Base-by-base conservation (phyloP, 495 filamentous ascomycete species). In the Hyaloscypha hepaticicola region DNA sequence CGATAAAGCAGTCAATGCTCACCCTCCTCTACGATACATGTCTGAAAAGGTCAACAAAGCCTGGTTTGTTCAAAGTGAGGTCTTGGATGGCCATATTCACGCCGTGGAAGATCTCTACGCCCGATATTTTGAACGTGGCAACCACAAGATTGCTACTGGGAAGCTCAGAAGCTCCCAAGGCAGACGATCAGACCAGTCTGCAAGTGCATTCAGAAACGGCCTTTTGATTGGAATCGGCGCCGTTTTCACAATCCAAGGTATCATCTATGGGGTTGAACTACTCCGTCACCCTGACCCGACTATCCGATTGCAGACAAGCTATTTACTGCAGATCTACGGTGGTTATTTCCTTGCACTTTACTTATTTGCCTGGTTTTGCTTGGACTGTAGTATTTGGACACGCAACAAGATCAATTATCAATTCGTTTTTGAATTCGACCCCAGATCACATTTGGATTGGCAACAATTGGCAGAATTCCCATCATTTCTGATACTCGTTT, bases 361-460 rank as follows among this genome's bases (percentile, higher is more conserved):
- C 58, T 83, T 96, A 24, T 85, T 93, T 70, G 77, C 85, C 45
- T 73, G 93, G 26, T 96, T 96, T 69, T 88, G 85, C 64, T 55
- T 97, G 33, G 89, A 90, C 69, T 94, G 92, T 72, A 83, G 87
- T 60, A 77, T 96, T 55, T 98, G 92, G 91, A 84, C 87, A 3
- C 78, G 76, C 49, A 85, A 88, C 66, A 94, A 92, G 74, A 91
- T 99, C 71, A 99, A 99, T 72, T 96, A 97, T 74, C 83, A 86
- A 31, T 99, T 99, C 77, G 90, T 98, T 70, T 98, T 99, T 72
- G 95, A 99, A 75, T 96, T 95, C 71, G 92, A 97, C 78, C 85
- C 87, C 51, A 83, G 93, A 68, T 84, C 95, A 76, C 83, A 87
- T 53, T 76, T 98, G 41, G 90, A 97, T 72, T 97, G 93, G 90